phyloP scores from a whole-genome alignment of 78 protist genomes.

The Ministeria vibrans region DNA sequence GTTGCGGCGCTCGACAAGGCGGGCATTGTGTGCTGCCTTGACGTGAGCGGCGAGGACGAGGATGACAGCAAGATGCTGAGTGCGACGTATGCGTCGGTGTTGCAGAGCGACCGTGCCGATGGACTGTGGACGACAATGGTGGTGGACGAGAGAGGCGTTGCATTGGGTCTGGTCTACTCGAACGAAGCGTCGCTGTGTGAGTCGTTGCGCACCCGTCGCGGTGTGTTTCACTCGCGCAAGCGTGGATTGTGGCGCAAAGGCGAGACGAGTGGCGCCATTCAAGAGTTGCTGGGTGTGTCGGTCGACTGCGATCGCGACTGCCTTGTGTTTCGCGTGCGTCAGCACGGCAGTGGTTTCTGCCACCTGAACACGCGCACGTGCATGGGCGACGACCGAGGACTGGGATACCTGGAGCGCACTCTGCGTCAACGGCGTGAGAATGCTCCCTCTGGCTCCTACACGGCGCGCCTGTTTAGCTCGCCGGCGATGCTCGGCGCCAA shows the following conservation, averaged over 20 bases:
- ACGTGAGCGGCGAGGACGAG: background rate
- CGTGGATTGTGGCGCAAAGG: slow-evolving; percentile 72
- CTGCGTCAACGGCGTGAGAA: background rate
- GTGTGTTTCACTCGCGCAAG: slow-evolving; percentile 55
- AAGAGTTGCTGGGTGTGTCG: slow-evolving; percentile 19
- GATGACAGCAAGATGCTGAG: background rate
- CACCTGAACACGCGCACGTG: slow-evolving; percentile 30
- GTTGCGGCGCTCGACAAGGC: background rate
- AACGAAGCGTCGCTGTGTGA: slow-evolving; percentile 17
- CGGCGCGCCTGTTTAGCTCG: slow-evolving; percentile 53
- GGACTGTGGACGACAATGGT: slow-evolving; percentile 59
- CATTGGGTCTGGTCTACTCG: slow-evolving; percentile 51
- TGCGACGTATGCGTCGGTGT: background rate
- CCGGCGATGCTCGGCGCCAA: slow-evolving; percentile 38
- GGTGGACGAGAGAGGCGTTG: slow-evolving; percentile 35
- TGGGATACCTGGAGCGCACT: background rate
- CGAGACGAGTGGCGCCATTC: slow-evolving; percentile 48
- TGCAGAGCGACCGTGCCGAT: slow-evolving; percentile 44
- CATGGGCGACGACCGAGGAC: slow-evolving; percentile 18
- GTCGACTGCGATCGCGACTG: slow-evolving; percentile 61
- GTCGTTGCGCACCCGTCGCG: slow-evolving; percentile 18
- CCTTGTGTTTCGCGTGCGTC: slow-evolving; percentile 40
- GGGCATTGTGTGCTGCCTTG: background rate
- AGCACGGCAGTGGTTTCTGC: slow-evolving; percentile 51
- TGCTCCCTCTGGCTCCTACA: slow-evolving; percentile 57